Evolutionary conservation across 192 early-diverging fungal genomes (phyloP).

Genomic region (Rhizophagus sp.): DNA sequence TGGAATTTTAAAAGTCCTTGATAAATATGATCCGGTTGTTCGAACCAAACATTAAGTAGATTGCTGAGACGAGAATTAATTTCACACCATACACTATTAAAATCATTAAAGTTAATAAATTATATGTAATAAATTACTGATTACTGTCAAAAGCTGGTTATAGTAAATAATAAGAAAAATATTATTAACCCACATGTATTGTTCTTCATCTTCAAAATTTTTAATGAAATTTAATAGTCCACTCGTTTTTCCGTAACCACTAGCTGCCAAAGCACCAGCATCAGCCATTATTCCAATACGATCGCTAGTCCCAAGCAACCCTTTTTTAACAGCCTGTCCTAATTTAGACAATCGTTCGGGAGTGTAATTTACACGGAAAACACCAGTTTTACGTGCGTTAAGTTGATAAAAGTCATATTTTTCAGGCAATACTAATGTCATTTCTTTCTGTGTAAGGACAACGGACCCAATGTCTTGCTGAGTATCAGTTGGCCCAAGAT

Average conservation of each 20-base stretch:
- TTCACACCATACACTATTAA: constrained; percentile 62
- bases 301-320: constrained; percentile 68
- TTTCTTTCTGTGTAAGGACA: constrained; percentile 49
- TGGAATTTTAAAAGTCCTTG: constrained; percentile 67
- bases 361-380: constrained; percentile 87
- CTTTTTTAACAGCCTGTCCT: constrained; percentile 54
- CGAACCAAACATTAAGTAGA: constrained; percentile 67
- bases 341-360: constrained; percentile 51
- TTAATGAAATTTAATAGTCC: constrained; percentile 75
- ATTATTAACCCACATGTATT: constrained; percentile 63
- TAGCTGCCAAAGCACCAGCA: constrained; percentile 71
- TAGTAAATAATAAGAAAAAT: not conserved
- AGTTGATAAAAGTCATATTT: constrained; percentile 75
- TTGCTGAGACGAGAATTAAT: constrained; percentile 59
- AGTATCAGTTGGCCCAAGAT: not conserved
- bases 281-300: constrained; percentile 84
- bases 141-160: no score
- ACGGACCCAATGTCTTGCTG: constrained; percentile 22
- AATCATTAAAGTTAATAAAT: constrained; percentile 29
- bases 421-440: constrained; percentile 48
- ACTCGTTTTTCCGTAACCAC: constrained; percentile 77
- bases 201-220: constrained; percentile 71
- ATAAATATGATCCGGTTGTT: constrained; percentile 59
- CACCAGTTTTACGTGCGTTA: constrained; percentile 76
- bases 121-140: not conserved